Conservation (phyloP, 352 stramenopile genomes). For the Chrysophaeum taylorii region DNA sequence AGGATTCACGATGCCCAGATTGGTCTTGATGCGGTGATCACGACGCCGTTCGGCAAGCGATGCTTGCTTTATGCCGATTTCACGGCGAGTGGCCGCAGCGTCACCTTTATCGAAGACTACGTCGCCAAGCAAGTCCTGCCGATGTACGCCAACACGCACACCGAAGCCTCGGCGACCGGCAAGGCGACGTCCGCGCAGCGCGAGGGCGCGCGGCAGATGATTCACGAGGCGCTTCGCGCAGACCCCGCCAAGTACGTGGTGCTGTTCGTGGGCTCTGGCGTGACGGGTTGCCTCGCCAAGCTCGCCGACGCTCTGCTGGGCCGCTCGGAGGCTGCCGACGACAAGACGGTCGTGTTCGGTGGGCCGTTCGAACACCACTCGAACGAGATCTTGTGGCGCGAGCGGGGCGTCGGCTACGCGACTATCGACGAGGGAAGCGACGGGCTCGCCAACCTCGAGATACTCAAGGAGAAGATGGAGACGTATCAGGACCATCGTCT, state of each 20-base stretch:
- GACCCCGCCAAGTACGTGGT: not conserved
- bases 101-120: slow-evolving; percentile 59
- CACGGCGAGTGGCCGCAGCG: slow-evolving; percentile 57
- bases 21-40: slow-evolving; percentile 18
- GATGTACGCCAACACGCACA: slow-evolving; percentile 73
- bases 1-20: slow-evolving; percentile 18
- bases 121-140: slow-evolving; percentile 52
- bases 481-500: no score
- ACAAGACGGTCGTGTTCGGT: slow-evolving; percentile 2
- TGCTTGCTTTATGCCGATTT: slow-evolving; percentile 68
- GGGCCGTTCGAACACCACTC: slow-evolving; percentile 5
- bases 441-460: no score
- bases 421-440: slow-evolving; percentile 50
- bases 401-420: no score
- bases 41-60: slow-evolving; percentile 46
- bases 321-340: no score
- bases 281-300: no score
- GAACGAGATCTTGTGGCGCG: slow-evolving; percentile 13
- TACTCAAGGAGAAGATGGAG: no score
- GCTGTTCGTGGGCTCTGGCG: slow-evolving; percentile 6
- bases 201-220: slow-evolving; percentile 58
- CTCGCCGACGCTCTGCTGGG: no score
- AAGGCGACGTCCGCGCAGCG: slow-evolving; percentile 55
- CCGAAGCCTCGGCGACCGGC: slow-evolving; percentile 47
- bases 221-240: slow-evolving; percentile 38